Conservation (phyloP, 306 rosid genomes). For the Glycine soja region DNA sequence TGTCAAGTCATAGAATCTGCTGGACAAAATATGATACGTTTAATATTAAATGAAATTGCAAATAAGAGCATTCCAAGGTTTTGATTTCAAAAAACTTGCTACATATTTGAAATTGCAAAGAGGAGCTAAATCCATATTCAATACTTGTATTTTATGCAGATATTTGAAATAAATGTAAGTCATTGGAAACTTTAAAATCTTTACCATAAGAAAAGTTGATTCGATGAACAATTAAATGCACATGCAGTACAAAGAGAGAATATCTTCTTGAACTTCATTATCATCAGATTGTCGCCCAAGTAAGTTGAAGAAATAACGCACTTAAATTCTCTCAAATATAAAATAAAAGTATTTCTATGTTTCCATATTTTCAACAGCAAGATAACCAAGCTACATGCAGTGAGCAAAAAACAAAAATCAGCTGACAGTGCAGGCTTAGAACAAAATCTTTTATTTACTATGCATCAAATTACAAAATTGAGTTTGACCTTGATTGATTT, state of each 20-base stretch:
- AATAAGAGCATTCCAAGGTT: constrained; percentile 17
- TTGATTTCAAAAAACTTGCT: constrained; percentile 16
- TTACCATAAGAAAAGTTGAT: constrained; percentile 24
- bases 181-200: constrained; percentile 7
- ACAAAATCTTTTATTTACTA: constrained; percentile 20
- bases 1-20: constrained; percentile 79
- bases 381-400: background rate
- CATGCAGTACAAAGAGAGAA: constrained; percentile 16
- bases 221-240: constrained; percentile 9
- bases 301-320: constrained; percentile 22
- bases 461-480: constrained; percentile 35
- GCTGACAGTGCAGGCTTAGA: background rate
- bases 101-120: background rate
- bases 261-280: background rate
- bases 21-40: constrained; percentile 36
- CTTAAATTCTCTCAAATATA: background rate
- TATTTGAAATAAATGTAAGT: background rate
- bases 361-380: constrained; percentile 34
- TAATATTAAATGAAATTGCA: constrained; percentile 38
- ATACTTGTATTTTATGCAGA: constrained; percentile 13
- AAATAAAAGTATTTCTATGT: constrained; percentile 21
- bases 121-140: background rate
- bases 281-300: constrained; percentile 14
- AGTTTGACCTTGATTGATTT: constrained; percentile 3
- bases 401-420: background rate